Evolutionary conservation across 2,329 filamentous ascomycete species (phyloP).

Genomic region (Fusarium domesticum): DNA sequence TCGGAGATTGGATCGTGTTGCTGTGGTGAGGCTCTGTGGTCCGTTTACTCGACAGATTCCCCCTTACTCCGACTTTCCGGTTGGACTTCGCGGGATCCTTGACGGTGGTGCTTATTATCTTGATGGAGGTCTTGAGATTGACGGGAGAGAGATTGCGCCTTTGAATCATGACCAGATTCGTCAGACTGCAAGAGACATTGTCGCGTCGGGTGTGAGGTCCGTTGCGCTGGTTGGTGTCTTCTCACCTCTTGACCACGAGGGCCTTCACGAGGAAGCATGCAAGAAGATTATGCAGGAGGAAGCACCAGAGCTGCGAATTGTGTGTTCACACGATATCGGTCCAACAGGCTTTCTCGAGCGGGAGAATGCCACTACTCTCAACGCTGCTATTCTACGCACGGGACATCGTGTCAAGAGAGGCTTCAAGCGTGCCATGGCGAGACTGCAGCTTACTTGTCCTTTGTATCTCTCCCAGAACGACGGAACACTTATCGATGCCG

Average conservation of each 20-base stretch:
- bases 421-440: slow-evolving; percentile 45
- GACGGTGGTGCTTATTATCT: slow-evolving; percentile 42
- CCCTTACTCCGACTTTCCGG: slow-evolving; percentile 46
- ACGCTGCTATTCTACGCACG: slow-evolving; percentile 49
- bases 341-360: slow-evolving; percentile 44
- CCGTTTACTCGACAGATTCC: slow-evolving; percentile 44
- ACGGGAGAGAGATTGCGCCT: slow-evolving; percentile 43
- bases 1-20: slow-evolving; percentile 42
- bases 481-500: slow-evolving; percentile 49
- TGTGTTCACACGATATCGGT: slow-evolving; percentile 44
- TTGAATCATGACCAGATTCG: slow-evolving; percentile 39
- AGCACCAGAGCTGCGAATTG: slow-evolving; percentile 36
- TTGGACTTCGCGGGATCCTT: slow-evolving; percentile 39
- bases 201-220: slow-evolving; percentile 34
- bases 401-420: slow-evolving; percentile 45
- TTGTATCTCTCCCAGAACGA: slow-evolving; percentile 54
- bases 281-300: slow-evolving; percentile 37
- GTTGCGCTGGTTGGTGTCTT: slow-evolving; percentile 46
- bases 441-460: slow-evolving; percentile 41
- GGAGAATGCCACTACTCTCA: slow-evolving; percentile 55
- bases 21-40: slow-evolving; percentile 45
- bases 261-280: slow-evolving; percentile 40
- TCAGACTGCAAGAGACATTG: slow-evolving; percentile 32
- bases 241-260: slow-evolving; percentile 43
- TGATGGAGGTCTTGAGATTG: slow-evolving; percentile 47